These are phyloP conservation scores for Acacia crassicarpa DNA, from an alignment of 306 rosid genomes.

Conservation along the genomic window DNA sequence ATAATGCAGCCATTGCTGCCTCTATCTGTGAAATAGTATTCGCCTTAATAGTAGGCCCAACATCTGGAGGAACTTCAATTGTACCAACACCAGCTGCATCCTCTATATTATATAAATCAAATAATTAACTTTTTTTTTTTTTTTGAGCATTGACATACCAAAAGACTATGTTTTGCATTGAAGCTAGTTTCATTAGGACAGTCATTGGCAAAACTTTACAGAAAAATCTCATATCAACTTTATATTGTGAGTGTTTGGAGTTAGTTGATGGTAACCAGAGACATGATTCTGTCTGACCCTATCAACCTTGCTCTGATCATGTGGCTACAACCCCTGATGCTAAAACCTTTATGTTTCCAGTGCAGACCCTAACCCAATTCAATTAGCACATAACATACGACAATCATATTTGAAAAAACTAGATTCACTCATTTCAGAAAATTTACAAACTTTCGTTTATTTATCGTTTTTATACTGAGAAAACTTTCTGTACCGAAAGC, in stretches of 20 bases:
- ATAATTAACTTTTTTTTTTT: too few relatives aligned
- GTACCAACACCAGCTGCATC: constrained; percentile 61
- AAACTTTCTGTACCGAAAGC: not conserved
- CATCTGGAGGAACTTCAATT: constrained; percentile 56
- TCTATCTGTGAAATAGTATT: constrained; percentile 80
- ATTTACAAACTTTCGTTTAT: not conserved
- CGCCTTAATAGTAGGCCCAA: constrained; percentile 71
- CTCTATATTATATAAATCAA: constrained; percentile 44
- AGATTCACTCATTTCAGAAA: not conserved
- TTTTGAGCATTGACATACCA: not conserved
- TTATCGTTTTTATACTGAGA: not conserved
- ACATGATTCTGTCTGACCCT: too few relatives aligned
- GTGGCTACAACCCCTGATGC: too few relatives aligned
- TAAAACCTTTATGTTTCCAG: too few relatives aligned
- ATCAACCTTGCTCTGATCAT: too few relatives aligned
- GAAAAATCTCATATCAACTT: constrained; percentile 12
- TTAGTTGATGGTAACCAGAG: not conserved
- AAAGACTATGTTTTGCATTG: not conserved
- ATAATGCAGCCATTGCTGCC: constrained; percentile 69
- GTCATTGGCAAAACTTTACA: not conserved
- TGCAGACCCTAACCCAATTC: too few relatives aligned
- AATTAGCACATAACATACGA: too few relatives aligned
- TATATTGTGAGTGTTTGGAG: not conserved
- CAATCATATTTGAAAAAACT: too few relatives aligned
- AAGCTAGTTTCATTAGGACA: not conserved